Percentiles rank a stretch among this genome's conserved stretches.
Evolutionary conservation across 2,329 filamentous ascomycete species (phyloP).

Genomic region (Blumeria hordei): DNA sequence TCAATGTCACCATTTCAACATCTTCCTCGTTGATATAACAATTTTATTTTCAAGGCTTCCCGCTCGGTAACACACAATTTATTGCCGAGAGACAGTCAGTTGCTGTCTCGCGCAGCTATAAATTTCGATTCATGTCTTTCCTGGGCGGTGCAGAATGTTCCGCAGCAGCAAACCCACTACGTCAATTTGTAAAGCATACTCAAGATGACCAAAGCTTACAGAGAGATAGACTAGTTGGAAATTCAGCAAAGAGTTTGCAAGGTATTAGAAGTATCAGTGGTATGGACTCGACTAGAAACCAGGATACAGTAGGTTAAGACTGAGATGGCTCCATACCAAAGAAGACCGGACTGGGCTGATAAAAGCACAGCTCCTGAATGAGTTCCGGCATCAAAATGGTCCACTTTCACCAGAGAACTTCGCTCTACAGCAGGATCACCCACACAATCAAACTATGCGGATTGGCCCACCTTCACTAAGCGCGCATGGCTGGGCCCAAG

Average conservation of each 20-base stretch:
- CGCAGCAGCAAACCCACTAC: slow-evolving; percentile 81
- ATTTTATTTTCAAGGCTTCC: no score
- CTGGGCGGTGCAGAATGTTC: slow-evolving; percentile 92
- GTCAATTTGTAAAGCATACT: slow-evolving; percentile 92
- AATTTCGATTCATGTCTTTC: slow-evolving; percentile 49
- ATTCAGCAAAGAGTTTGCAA: slow-evolving; percentile 44
- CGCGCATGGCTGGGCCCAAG: slow-evolving; percentile 32
- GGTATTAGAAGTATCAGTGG: slow-evolving; percentile 47
- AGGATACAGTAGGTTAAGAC: slow-evolving; percentile 37
- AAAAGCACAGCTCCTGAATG: slow-evolving; percentile 59
- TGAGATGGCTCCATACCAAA: neutral
- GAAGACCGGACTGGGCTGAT: slow-evolving; percentile 1
- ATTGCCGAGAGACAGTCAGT: no score
- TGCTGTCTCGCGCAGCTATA: no score
- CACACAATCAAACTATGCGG: slow-evolving; percentile 11
- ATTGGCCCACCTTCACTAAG: slow-evolving; percentile 15
- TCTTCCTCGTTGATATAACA: no score
- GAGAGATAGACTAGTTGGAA: slow-evolving; percentile 64
- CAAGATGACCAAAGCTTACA: slow-evolving; percentile 91
- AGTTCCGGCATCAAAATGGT: slow-evolving; percentile 62
- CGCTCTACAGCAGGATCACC: slow-evolving; percentile 14
- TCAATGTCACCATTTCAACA: no score
- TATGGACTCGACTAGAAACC: slow-evolving; percentile 22
- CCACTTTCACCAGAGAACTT: slow-evolving; percentile 25
- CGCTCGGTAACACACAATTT: no score